Evolutionary conservation across 768 basidiomycete genomes (phyloP), one percentile per base, ranked within the genome.

Genomic region (Scleroderma citrinum): DNA sequence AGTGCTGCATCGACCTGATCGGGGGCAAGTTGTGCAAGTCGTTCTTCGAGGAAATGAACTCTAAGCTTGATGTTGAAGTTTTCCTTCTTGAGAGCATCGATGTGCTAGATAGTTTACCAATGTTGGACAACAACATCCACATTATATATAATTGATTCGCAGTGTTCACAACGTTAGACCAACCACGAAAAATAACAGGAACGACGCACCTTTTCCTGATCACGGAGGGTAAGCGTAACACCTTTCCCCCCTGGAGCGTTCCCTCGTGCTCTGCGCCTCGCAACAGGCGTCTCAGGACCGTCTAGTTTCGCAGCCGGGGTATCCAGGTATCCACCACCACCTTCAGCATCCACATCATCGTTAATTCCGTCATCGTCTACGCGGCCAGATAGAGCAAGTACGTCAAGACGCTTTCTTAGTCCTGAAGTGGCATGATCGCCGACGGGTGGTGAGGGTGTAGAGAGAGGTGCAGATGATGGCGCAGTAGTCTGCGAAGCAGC

Each of bases 21-120:
- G 0, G 92, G 92, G 0, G 89, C 87, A 42, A 93, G 81, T 58
- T 90, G 83, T 2, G 87, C 86, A 14, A 99, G 78, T 39, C 90
- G 85, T 60, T 98, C 92, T 67, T 97, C 91, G 37, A 96, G 79
- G 64, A 96, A 95, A 62, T 96, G 92, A 3, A 97, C 89, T 50
- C 92, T 89, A 45, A 98, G 79, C 67, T 97, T 96, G 63, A 99
- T 84, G 60, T 85, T 87, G 66, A 98, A 97, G 74, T 95, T 95
- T 66, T 98, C 94, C 66, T 94, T 96, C 72, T 95, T 93, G 60
- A 93, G 80, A 53, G 83, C 83, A 69, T 98, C 92, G 62, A 96
- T 91, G 66, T 94, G 89, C 94, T 98, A 60, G 37, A 32, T 41
- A 8, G 23, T 35, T n/a, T 37, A 20, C 21, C 21, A 45, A 12